Base-by-base conservation (phyloP, 2,329 filamentous ascomycete species). In the Pestalotiopsis sp. region DNA sequence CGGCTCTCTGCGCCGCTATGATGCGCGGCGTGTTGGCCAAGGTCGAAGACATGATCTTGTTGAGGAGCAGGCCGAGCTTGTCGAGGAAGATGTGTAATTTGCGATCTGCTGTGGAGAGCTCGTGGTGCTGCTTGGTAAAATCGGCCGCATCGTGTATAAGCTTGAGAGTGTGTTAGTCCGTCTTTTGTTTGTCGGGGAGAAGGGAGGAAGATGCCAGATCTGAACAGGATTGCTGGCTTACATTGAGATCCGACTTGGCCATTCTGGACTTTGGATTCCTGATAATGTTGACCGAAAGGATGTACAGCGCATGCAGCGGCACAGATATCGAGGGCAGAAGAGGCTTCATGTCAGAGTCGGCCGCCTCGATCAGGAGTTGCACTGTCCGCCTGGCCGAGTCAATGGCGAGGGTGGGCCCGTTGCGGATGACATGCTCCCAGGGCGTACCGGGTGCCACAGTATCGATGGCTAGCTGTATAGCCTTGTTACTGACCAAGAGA, bases 101-200 rank as follows among this genome's bases (percentile, higher is more conserved):
- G 30, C 39, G 35, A n/a, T 68, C 63, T 7, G 39, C n/a, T n/a
- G 64, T 57, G 4, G 56, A 39, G 10, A 52, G 58, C n/a, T 44
- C 44, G 44, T 62, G 55, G 4, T 65, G 67, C 20, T 67, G 44
- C 26, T 63, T 65, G 13, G 67, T 65, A 9, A 68, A 68, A n/a
- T 68, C 67, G 9, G 60, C 67, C 1, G 67, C 67, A 26, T 68
- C 66, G 14, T 68, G 67, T 22, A 68, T 59, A n/a, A 68, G 22
- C 67, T 68, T 48, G 7, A 17, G n/a, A n/a, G 56, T 17, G 4
- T 58, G 56, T 26, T n/a, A 52, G 44, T 26, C 4, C 26, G 26
- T 26, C 26, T 26, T 26, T n/a, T 20, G n/a, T 6, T n/a, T n/a
- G 3, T 20, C 3, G 6, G 44, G 10, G 20, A 52, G 20, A n/a